Conservation (phyloP, 2,329 filamentous ascomycete genomes). For the Calonectria pteridis region DNA sequence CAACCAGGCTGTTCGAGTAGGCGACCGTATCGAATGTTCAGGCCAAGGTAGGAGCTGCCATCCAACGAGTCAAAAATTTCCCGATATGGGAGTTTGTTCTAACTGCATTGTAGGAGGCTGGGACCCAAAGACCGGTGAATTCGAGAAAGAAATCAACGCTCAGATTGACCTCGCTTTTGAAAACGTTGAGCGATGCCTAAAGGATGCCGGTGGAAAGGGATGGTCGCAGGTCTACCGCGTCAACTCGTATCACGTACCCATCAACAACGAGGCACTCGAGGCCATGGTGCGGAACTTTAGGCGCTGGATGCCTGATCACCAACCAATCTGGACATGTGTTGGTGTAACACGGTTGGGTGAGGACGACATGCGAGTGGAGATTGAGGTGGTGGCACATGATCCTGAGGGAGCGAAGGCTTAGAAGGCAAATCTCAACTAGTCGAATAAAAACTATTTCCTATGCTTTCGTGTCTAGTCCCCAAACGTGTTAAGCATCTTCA, state of each 20-base stretch:
- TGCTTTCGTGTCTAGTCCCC: not conserved
- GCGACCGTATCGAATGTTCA: slow-evolving; percentile 2
- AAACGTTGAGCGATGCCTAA: not conserved
- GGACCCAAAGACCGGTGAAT: not conserved
- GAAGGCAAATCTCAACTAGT: too few species aligned
- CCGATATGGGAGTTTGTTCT: not conserved
- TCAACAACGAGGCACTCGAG: not conserved
- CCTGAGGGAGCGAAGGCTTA: not conserved
- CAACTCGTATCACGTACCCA: slow-evolving; percentile 7
- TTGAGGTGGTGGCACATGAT: not conserved
- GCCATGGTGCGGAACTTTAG: not conserved
- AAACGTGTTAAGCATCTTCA: not conserved
- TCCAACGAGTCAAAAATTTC: not conserved
- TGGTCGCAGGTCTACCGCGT: slow-evolving; percentile 8
- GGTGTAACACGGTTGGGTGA: not conserved
- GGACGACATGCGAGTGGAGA: slow-evolving; percentile 6
- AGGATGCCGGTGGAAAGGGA: not conserved
- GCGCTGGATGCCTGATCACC: not conserved
- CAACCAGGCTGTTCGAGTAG: not conserved
- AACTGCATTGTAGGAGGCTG: not conserved
- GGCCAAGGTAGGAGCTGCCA: not conserved
- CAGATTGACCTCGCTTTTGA: slow-evolving; percentile 1
- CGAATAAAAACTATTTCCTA: too few species aligned
- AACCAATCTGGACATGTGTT: slow-evolving; percentile 6
- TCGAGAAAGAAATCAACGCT: not conserved